Percentiles rank a stretch among this genome's conserved stretches.
Evolutionary conservation across 1,139 yeast species (phyloP).

Genomic region (Candida tropicalis): DNA sequence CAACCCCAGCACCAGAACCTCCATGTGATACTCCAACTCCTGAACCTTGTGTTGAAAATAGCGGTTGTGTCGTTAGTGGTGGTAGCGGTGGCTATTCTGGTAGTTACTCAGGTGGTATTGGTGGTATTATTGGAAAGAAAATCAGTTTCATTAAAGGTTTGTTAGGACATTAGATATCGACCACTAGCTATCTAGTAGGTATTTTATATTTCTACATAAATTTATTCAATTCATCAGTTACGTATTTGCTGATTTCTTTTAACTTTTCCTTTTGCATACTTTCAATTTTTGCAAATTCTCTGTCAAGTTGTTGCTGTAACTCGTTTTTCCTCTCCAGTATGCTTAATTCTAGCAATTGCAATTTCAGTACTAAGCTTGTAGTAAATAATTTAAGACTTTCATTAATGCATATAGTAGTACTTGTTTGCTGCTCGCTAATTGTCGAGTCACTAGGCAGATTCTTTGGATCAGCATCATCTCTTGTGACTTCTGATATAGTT

Average conservation of each 20-base stretch:
- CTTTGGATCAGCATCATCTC: background rate
- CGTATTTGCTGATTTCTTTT: slow-evolving; percentile 13
- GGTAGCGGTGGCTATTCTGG: background rate
- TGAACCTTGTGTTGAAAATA: background rate
- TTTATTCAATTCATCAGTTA: slow-evolving; percentile 15
- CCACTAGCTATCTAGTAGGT: too few relatives aligned
- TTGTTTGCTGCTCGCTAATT: too few relatives aligned
- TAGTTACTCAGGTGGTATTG: slow-evolving; percentile 5
- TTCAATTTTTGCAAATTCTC: slow-evolving; percentile 16
- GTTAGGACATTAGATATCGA: slow-evolving; percentile 1
- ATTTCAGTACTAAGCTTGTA: slow-evolving; percentile 16
- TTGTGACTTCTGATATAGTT: background rate
- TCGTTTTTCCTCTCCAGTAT: slow-evolving; percentile 16
- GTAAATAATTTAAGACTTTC: slow-evolving; percentile 16
- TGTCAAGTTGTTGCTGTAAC: slow-evolving; percentile 19
- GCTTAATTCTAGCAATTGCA: slow-evolving; percentile 19
- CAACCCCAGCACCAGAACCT: slow-evolving; percentile 4
- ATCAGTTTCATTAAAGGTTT: slow-evolving; percentile 3
- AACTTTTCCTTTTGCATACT: slow-evolving; percentile 11
- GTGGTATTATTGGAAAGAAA: slow-evolving; percentile 5
- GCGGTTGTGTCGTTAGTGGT: too few relatives aligned
- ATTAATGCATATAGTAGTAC: background rate
- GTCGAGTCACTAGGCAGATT: too few relatives aligned
- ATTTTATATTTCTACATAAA: too few relatives aligned
- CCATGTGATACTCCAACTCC: slow-evolving; percentile 5